A percentile compares a stretch with the other conserved stretches of the same genome.
These are phyloP conservation scores for Xylariales sp. DNA, from an alignment of 2,329 filamentous ascomycete genomes.

Conservation along the genomic window DNA sequence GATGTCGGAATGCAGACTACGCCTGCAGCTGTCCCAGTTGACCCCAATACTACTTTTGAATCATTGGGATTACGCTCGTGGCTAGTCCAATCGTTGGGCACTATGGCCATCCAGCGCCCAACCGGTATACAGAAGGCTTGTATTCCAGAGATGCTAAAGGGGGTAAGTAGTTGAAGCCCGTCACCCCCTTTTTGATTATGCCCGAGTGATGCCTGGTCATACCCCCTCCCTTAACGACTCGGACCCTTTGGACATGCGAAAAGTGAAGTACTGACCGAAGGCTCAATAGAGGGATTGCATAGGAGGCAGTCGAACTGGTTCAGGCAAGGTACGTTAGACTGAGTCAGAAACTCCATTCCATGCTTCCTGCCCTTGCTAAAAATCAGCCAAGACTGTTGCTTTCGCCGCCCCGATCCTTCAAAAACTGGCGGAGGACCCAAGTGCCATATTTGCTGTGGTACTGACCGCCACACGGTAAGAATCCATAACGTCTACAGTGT, in stretches of 20 bases:
- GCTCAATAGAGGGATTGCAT: too few relatives aligned
- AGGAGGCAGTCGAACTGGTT: conserved; percentile 89
- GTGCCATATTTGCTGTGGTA: conserved; percentile 83
- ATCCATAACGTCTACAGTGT: too few relatives aligned
- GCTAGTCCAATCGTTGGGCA: conserved; percentile 75
- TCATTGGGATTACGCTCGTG: conserved; percentile 74
- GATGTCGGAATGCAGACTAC: conserved; percentile 5
- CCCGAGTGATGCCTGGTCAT: too few relatives aligned
- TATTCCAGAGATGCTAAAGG: conserved; percentile 88
- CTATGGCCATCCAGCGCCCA: conserved; percentile 77
- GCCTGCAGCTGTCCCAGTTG: conserved; percentile 40
- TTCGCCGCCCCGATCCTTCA: conserved; percentile 94
- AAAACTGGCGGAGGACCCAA: conserved; percentile 87
- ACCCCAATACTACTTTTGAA: conserved; percentile 62
- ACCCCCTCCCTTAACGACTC: too few relatives aligned
- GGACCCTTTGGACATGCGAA: too few relatives aligned
- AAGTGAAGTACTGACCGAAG: too few relatives aligned
- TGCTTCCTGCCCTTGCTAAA: too few relatives aligned
- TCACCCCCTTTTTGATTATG: too few relatives aligned
- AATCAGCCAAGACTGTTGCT: too few relatives aligned
- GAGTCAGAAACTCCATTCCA: too few relatives aligned
- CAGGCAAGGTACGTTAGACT: too few relatives aligned
- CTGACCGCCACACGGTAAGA: conserved; percentile 75
- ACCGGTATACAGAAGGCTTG: conserved; percentile 90
- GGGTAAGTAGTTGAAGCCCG: too few relatives aligned